Base-by-base conservation (phyloP, 176 grass and related monocot genomes). In the Musa beccarii region DNA sequence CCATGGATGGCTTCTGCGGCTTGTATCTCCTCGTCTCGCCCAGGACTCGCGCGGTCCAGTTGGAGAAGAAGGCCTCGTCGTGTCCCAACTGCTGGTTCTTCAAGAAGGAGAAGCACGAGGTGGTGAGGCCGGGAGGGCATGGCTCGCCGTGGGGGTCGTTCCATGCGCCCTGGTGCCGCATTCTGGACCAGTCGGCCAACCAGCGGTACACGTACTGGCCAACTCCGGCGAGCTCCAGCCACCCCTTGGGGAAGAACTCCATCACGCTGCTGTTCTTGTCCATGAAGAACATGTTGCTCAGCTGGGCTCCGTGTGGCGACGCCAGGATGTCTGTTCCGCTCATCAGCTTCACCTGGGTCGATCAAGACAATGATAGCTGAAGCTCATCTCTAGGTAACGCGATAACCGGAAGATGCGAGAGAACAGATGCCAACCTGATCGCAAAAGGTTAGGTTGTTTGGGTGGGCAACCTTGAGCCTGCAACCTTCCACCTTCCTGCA, bases 281-380 rank as follows among this genome's bases (percentile, higher is more conserved):
- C 74, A 76, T 76, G 74, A 76, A 76, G 57, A 76, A 76, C 74
- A 76, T 64, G 57, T 76, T 64, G 2, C 59, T 64, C 57, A 64
- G 57, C 34, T 76, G 74, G 3, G 56, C 74, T 24, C 74, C 74
- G 34, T 76, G 74, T 19, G 74, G 29, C 2, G 74, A 52, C 17
- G 16, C 57, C 2, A 64, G 56, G 19, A 76, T 16, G 19, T 64
- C 74, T 2, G 74, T 52, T 63, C 63, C 74, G 13, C 29, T 76
- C 34, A 64, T 62, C 23, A 76, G 23, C n/a, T 64, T 76, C 55
- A 76, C 74, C 74, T 76, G 55, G 56, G 24, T 51, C 17, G 11
- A 76, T n/a, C 15, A 3, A 2, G 17, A n/a, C 22, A 43, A 14
- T 9, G 7, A 43, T 43, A 43, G 34, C 4, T 43, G 34, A 43